These are phyloP conservation scores for Penicillium sp. DNA, from an alignment of 2,329 filamentous ascomycete species.

Conservation along the genomic window DNA sequence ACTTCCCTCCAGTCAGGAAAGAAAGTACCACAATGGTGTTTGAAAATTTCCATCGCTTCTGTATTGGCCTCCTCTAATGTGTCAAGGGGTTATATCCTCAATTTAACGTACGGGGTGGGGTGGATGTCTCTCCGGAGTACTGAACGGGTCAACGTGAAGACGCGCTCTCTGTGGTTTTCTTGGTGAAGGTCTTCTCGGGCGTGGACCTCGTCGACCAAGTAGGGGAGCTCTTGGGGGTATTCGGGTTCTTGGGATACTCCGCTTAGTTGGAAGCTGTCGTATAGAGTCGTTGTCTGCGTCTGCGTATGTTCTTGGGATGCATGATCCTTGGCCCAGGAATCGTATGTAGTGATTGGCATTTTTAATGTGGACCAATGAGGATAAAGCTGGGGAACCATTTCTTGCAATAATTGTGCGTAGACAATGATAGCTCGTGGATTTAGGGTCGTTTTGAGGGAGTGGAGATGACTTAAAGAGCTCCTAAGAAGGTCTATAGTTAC, in stretches of 20 bases:
- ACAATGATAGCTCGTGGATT: background rate
- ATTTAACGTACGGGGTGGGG: too few species aligned
- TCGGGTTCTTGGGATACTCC: background rate
- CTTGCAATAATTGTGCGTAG: background rate
- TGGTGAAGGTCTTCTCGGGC: background rate
- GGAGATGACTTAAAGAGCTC: background rate
- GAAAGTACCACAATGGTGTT: constrained; percentile 5
- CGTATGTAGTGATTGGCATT: background rate
- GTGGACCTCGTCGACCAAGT: constrained; percentile 1
- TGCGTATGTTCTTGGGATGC: background rate
- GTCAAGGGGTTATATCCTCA: background rate
- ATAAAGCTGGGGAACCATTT: background rate
- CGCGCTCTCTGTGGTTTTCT: background rate
- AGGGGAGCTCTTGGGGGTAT: constrained; percentile 7
- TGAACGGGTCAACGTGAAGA: background rate
- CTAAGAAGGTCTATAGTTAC: background rate
- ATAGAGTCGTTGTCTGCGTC: background rate
- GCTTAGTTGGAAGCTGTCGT: background rate
- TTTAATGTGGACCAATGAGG: background rate
- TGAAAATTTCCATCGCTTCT: constrained; percentile 18
- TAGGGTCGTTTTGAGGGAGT: background rate
- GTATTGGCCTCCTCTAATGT: constrained; percentile 17
- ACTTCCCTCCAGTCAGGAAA: background rate
- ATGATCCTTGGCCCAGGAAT: background rate
- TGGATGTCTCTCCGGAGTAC: background rate